A percentile compares a stretch with the other conserved stretches of the same genome.
phyloP scores from a whole-genome alignment of 192 early-diverging fungal species.

The Backusella morwellensis region DNA sequence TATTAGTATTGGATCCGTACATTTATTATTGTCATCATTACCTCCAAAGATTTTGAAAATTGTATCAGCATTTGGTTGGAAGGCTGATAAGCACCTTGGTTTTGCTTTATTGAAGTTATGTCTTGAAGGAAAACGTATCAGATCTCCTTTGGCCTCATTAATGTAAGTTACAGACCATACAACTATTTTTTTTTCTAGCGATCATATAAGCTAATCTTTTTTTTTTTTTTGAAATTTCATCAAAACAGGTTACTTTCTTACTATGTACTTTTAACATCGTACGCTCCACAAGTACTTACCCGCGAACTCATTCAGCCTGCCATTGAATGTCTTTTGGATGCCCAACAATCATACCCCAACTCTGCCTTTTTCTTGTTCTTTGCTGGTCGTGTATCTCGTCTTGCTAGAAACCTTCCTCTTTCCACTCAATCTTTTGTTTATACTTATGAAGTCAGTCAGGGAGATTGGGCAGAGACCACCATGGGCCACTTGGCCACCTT shows the following conservation, averaged over 20 bases:
- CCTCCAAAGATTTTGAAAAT: constrained; percentile 37
- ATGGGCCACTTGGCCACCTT: constrained; percentile 24
- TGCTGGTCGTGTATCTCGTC: constrained; percentile 36
- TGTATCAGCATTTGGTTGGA: constrained; percentile 55
- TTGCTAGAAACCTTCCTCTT: constrained; percentile 33
- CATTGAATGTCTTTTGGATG: constrained; percentile 35
- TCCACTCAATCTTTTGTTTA: constrained; percentile 39
- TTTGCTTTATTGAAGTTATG: constrained; percentile 48
- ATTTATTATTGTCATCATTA: constrained; percentile 27
- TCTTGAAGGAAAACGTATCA: constrained; percentile 45
- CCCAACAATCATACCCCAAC: constrained; percentile 34
- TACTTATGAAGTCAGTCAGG: constrained; percentile 27
- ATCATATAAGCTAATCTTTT: not conserved
- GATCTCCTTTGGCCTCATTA: constrained; percentile 51
- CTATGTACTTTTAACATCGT: constrained; percentile 36
- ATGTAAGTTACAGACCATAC: constrained; percentile 36
- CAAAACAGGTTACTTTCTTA: constrained; percentile 29
- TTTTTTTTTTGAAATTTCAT: not conserved
- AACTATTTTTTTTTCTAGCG: not conserved
- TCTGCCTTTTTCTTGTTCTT: constrained; percentile 39
- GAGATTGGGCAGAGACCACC: constrained; percentile 34
- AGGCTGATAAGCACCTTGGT: constrained; percentile 53
- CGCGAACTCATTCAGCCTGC: constrained; percentile 33
- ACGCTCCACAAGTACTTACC: constrained; percentile 32
- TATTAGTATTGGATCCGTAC: constrained; percentile 37